These are phyloP conservation scores for Chlamydomonas sp. DNA, from an alignment of 139 green algal species.

Conservation along the genomic window DNA sequence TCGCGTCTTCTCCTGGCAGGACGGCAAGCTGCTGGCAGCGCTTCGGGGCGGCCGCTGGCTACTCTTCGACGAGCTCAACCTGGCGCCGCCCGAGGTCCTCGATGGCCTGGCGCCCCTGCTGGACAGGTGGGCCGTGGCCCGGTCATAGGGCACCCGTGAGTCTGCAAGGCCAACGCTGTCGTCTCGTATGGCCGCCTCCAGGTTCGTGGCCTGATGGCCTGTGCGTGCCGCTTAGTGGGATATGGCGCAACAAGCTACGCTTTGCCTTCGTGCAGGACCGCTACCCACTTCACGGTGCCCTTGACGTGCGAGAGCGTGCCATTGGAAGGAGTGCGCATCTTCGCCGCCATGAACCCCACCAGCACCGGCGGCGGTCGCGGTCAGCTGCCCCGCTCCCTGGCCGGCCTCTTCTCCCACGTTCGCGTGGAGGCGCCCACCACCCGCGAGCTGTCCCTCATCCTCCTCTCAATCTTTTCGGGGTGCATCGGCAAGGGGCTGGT, in stretches of 20 bases:
- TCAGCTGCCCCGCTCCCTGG: conserved; percentile 41
- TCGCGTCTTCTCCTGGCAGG: conserved; percentile 79
- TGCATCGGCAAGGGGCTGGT: conserved; percentile 24
- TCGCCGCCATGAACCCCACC: conserved; percentile 94
- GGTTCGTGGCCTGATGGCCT: not conserved
- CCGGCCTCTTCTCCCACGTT: conserved; percentile 43
- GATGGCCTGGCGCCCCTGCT: conserved; percentile 47
- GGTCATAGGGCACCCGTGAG: not conserved
- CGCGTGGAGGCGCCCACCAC: conserved; percentile 22
- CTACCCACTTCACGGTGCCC: conserved; percentile 52
- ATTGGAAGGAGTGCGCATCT: conserved; percentile 85
- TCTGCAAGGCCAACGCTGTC: too few species aligned
- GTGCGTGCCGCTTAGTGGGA: not conserved
- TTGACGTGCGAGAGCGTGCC: conserved; percentile 54
- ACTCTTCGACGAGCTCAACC: conserved; percentile 94
- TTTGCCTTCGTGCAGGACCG: conserved; percentile 10
- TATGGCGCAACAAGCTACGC: too few species aligned
- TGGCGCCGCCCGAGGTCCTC: conserved; percentile 75
- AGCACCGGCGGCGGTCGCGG: conserved; percentile 58
- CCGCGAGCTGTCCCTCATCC: conserved; percentile 41
- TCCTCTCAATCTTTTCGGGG: conserved; percentile 29
- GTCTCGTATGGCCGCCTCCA: not conserved
- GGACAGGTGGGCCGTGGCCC: conserved; percentile 23
- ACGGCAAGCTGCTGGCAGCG: conserved; percentile 60
- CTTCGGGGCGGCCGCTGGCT: conserved; percentile 86